Conservation (phyloP, 352 stramenopile species). For the Phytophthora aleatoria region DNA sequence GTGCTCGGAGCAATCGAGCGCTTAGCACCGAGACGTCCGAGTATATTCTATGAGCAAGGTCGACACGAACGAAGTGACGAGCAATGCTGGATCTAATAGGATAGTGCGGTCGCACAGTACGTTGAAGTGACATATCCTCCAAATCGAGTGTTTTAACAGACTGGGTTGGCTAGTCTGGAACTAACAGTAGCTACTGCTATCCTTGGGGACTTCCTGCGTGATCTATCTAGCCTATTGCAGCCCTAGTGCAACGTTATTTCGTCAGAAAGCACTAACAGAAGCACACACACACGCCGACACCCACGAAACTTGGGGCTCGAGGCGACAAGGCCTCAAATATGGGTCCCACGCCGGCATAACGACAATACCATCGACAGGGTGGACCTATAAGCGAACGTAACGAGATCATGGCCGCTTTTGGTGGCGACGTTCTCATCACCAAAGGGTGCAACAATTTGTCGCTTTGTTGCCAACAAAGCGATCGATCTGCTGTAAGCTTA, state of each 20-base stretch:
- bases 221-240: no score
- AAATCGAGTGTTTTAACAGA: background rate
- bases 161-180: no score
- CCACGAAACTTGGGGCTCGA: background rate
- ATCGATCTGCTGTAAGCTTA: background rate
- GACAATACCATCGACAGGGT: background rate
- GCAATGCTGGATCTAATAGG: constrained; percentile 1
- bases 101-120: background rate
- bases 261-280: no score
- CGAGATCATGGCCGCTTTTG: background rate
- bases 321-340: background rate
- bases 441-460: background rate
- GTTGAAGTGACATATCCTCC: constrained; percentile 2
- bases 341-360: background rate
- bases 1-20: constrained; percentile 30
- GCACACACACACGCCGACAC: background rate
- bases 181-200: no score
- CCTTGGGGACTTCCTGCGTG: no score
- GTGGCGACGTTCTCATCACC: background rate
- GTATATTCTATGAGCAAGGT: constrained; percentile 29
- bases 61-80: constrained; percentile 12
- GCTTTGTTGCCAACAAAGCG: background rate
- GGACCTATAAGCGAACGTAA: constrained; percentile 9
- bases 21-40: constrained; percentile 28
- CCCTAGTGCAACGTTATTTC: no score